phyloP scores from a whole-genome alignment of 73 alveolate genomes.

The Paraurostyla sp. region DNA sequence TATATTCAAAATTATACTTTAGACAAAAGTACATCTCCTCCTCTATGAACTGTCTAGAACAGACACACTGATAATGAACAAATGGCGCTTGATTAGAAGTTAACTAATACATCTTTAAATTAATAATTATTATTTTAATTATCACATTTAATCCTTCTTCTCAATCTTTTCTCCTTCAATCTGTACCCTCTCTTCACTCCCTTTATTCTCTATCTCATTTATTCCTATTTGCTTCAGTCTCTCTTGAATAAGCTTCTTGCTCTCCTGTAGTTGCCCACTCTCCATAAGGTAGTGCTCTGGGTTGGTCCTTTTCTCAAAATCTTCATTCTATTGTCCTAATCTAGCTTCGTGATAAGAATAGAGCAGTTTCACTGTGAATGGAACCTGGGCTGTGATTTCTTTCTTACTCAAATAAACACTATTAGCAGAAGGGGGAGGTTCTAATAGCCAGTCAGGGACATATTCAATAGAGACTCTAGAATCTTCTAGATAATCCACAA shows the following conservation, averaged over 20 bases:
- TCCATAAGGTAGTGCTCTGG: slow-evolving; percentile 6
- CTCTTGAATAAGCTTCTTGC: slow-evolving; percentile 29
- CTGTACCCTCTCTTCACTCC: not conserved
- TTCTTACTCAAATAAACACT: slow-evolving; percentile 49
- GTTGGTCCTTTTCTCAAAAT: slow-evolving; percentile 40
- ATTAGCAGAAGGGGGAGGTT: slow-evolving; percentile 76
- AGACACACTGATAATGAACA: slow-evolving; percentile 63
- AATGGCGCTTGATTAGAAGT: slow-evolving; percentile 51
- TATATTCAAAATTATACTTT: not conserved
- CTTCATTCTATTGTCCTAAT: slow-evolving; percentile 14
- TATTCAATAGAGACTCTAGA: slow-evolving; percentile 26
- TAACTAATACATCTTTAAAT: slow-evolving; percentile 38
- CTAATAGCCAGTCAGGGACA: slow-evolving; percentile 75
- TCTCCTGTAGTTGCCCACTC: not conserved
- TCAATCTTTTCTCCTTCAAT: not conserved
- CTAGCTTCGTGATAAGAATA: slow-evolving; percentile 24
- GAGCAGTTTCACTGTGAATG: slow-evolving; percentile 45
- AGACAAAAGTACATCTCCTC: slow-evolving; percentile 73
- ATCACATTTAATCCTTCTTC: not conserved
- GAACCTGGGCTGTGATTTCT: slow-evolving; percentile 45
- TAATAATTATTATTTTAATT: not conserved
- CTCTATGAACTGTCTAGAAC: slow-evolving; percentile 58
- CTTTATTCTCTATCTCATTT: not conserved
- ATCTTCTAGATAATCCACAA: slow-evolving; percentile 68
- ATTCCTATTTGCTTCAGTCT: not conserved